Conservation (phyloP, 2,329 filamentous ascomycete species). For the Cladophialophora immunda region DNA sequence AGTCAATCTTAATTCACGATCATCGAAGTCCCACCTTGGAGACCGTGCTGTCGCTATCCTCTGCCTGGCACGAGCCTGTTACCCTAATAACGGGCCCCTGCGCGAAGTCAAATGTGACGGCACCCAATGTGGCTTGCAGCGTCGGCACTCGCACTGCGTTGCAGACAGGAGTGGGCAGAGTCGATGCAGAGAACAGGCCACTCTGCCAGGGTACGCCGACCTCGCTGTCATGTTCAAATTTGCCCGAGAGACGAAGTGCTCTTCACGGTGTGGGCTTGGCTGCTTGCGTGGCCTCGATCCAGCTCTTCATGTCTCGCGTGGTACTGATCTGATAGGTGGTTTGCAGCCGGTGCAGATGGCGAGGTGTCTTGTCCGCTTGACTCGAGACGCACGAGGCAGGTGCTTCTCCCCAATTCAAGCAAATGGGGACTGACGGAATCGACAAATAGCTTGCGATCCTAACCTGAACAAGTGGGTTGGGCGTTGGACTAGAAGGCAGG, state of each 20-base stretch:
- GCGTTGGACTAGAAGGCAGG: constrained; percentile 13
- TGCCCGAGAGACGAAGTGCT: background rate
- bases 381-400: background rate
- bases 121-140: constrained; percentile 23
- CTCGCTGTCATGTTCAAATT: background rate
- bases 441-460: constrained; percentile 13
- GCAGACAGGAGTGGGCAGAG: background rate
- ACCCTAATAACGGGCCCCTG: constrained; percentile 6
- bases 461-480: constrained; percentile 14
- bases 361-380: background rate
- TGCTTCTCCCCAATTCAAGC: background rate
- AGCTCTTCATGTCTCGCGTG: background rate
- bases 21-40: constrained; percentile 27
- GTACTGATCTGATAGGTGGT: constrained; percentile 1
- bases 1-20: constrained; percentile 34
- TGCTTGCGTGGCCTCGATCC: constrained; percentile 12
- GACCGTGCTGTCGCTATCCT: constrained; percentile 7
- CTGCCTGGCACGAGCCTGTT: constrained; percentile 6
- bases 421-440: constrained; percentile 11
- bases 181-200: background rate
- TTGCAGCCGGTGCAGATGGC: background rate
- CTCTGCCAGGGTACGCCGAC: background rate
- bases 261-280: background rate
- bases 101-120: constrained; percentile 25
- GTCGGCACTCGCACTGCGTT: background rate